A percentile compares a stretch with the other conserved stretches of the same genome.
These are phyloP conservation scores for Limonomyces culmigenus DNA, from an alignment of 1,284 basidiomycete genomes.

Conservation along the genomic window DNA sequence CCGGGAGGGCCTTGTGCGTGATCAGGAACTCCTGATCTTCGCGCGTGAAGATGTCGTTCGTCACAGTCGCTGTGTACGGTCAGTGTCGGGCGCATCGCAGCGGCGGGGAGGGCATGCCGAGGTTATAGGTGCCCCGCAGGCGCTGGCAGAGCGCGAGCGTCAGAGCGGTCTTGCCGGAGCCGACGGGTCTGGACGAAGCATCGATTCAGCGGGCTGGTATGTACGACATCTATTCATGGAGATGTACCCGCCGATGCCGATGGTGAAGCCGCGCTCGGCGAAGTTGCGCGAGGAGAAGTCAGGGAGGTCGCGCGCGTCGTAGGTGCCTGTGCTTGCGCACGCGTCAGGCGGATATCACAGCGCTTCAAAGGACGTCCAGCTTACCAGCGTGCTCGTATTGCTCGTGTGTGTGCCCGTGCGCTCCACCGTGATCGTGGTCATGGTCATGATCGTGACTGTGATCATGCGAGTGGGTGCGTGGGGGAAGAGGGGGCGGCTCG, in stretches of 20 bases:
- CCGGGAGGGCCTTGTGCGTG: slow-evolving; percentile 74
- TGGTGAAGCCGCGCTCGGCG: slow-evolving; percentile 86
- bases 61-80: slow-evolving; percentile 60
- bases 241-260: slow-evolving; percentile 88
- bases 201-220: slow-evolving; percentile 3
- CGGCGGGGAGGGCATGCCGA: slow-evolving; percentile 35
- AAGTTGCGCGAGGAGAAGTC: slow-evolving; percentile 79
- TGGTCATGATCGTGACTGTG: slow-evolving; percentile 18
- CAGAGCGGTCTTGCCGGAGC: slow-evolving; percentile 93
- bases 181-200: slow-evolving; percentile 59
- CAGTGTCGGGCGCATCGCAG: background rate
- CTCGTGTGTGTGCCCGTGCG: slow-evolving; percentile 87
- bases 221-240: slow-evolving; percentile 2
- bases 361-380: slow-evolving; percentile 7
- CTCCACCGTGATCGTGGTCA: slow-evolving; percentile 33
- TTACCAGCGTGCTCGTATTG: slow-evolving; percentile 75
- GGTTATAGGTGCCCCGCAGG: slow-evolving; percentile 75
- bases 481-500: no score
- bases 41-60: slow-evolving; percentile 93
- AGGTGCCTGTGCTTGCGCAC: slow-evolving; percentile 50
- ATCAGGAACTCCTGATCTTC: slow-evolving; percentile 98
- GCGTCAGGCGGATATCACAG: slow-evolving; percentile 2
- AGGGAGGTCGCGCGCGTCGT: slow-evolving; percentile 82
- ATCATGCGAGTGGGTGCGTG: no score
- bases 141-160: slow-evolving; percentile 83